Percentiles rank a stretch among this genome's conserved stretches.
Evolutionary conservation across 2,329 filamentous ascomycete species (phyloP).

Genomic region (Neofusicoccum ribis): DNA sequence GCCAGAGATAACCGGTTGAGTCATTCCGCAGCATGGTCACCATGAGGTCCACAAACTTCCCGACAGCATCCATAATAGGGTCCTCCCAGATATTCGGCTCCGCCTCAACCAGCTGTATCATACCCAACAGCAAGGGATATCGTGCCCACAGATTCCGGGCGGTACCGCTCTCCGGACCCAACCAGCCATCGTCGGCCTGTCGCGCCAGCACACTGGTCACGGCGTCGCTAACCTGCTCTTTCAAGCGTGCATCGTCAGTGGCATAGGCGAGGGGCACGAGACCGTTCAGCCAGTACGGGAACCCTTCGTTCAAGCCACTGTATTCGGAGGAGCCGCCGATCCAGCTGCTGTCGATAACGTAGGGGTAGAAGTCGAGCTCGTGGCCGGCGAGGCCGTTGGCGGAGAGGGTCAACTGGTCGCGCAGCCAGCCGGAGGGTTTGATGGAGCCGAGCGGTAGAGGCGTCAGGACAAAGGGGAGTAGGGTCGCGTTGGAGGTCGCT

Average conservation of each 20-base stretch:
- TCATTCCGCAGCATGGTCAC: constrained; percentile 58
- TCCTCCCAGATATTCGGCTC: constrained; percentile 43
- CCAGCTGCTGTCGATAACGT: constrained; percentile 54
- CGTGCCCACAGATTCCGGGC: constrained; percentile 56
- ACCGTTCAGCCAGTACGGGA: constrained; percentile 61
- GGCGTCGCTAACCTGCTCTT: constrained; percentile 49
- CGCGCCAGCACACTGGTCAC: constrained; percentile 51
- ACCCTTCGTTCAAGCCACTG: constrained; percentile 54
- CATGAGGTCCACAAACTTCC: constrained; percentile 52
- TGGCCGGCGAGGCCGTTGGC: constrained; percentile 56
- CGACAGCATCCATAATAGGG: constrained; percentile 51
- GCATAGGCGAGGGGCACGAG: constrained; percentile 58
- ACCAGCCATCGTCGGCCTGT: constrained; percentile 58
- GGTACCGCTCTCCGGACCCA: constrained; percentile 52
- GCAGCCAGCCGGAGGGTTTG: constrained; percentile 54
- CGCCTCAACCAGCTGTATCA: constrained; percentile 54
- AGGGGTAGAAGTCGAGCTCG: constrained; percentile 57
- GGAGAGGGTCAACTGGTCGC: constrained; percentile 51
- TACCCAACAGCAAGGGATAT: constrained; percentile 52
- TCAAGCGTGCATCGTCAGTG: constrained; percentile 51
- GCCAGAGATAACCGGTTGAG: constrained; percentile 52
- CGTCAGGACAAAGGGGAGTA: constrained; percentile 40
- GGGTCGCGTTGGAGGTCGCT: neutral
- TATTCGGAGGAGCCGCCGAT: constrained; percentile 55
- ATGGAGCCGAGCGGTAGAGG: constrained; percentile 52